Conservation (phyloP, 108 stramenopile species). For the Pseudonitzschia delicatissima region DNA sequence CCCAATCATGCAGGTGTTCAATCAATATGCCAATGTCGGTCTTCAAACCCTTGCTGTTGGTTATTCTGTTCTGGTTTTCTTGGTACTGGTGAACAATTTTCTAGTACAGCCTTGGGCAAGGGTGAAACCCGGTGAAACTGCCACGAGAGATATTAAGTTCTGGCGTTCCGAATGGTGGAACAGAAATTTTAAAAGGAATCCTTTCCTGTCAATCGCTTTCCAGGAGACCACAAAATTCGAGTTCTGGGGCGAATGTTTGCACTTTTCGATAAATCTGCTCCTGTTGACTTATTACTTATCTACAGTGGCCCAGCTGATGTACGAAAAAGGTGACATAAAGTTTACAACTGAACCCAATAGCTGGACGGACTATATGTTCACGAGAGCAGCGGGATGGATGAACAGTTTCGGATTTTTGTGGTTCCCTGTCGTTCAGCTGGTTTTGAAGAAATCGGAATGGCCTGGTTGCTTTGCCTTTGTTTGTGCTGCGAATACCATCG, state of each 20-base stretch:
- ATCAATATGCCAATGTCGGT: slow-evolving; percentile 3
- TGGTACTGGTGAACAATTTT: slow-evolving; percentile 14
- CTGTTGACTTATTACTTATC: slow-evolving; percentile 18
- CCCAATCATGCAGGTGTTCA: slow-evolving; percentile 23
- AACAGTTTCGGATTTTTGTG: slow-evolving; percentile 18
- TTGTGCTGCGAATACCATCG: not conserved
- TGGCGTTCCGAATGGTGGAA: not conserved
- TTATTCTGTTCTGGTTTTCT: slow-evolving; percentile 6
- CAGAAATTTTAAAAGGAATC: not conserved
- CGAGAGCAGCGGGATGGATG: slow-evolving; percentile 10
- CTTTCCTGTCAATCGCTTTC: not conserved
- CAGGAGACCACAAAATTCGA: not conserved
- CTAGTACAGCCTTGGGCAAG: slow-evolving; percentile 20
- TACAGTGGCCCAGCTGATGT: slow-evolving; percentile 10
- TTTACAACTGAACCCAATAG: slow-evolving; percentile 16
- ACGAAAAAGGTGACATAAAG: slow-evolving; percentile 17
- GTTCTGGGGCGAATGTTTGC: slow-evolving; percentile 8
- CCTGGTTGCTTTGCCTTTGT: not conserved
- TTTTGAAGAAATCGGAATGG: slow-evolving; percentile 1
- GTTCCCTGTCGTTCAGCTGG: slow-evolving; percentile 9
- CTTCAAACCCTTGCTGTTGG: not conserved
- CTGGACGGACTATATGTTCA: slow-evolving; percentile 13
- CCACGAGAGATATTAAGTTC: not conserved
- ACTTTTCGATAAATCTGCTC: slow-evolving; percentile 6
- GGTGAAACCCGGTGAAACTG: not conserved